Evolutionary conservation across 1,284 basidiomycete genomes (phyloP).

Genomic region (Schizophyllum amplum): DNA sequence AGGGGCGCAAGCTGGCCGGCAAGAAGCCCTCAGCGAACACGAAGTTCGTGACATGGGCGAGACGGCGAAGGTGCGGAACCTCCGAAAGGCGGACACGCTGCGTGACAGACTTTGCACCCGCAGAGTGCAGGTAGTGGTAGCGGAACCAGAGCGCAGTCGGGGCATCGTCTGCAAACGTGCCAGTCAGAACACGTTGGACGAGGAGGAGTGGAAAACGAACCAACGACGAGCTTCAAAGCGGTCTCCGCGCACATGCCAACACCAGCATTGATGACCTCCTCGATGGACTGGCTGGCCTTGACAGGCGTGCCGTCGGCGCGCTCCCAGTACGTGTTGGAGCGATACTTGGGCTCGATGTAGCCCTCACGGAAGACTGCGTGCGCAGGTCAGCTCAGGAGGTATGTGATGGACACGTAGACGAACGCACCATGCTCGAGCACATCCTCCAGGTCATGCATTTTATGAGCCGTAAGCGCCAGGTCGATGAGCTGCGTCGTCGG

Average conservation of each 20-base stretch:
- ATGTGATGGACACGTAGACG: conserved; percentile 8
- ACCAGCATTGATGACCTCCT: conserved; percentile 31
- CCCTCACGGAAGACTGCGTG: conserved; percentile 33
- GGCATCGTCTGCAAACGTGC: conserved; percentile 27
- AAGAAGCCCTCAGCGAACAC: conserved; percentile 34
- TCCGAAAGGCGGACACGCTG: conserved; percentile 33
- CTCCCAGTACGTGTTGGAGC: conserved; percentile 36
- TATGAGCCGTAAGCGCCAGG: conserved; percentile 30
- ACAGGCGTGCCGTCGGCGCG: conserved; percentile 28
- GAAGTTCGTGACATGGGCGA: conserved; percentile 38
- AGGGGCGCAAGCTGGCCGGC: conserved; percentile 22
- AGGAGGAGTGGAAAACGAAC: conserved; percentile 18
- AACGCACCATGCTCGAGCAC: conserved; percentile 39
- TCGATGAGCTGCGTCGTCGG: conserved; percentile 38
- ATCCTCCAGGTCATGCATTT: conserved; percentile 35
- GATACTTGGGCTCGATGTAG: conserved; percentile 33
- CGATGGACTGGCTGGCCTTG: conserved; percentile 25
- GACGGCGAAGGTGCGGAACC: conserved; percentile 22
- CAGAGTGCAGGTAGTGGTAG: conserved; percentile 29
- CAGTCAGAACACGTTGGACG: not conserved
- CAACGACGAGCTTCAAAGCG: conserved; percentile 35
- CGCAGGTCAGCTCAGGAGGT: conserved; percentile 12
- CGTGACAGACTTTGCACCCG: conserved; percentile 21
- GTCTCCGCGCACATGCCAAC: conserved; percentile 31
- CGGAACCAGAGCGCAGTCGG: conserved; percentile 33